phyloP scores from a whole-genome alignment of 2,329 filamentous ascomycete species.

The Ceratocystis variospora region DNA sequence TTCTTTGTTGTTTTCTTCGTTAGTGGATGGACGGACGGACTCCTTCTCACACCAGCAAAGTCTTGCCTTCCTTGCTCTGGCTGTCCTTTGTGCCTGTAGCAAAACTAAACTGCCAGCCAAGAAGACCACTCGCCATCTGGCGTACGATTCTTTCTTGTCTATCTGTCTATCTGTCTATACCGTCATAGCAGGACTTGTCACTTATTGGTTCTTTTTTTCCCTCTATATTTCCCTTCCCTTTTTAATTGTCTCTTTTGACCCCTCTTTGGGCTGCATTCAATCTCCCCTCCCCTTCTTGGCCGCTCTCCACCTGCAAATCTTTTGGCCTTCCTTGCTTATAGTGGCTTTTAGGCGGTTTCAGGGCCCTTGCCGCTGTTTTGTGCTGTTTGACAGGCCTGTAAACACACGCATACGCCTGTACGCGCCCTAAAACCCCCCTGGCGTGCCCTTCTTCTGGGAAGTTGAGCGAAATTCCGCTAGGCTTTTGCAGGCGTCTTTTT shows the following conservation, averaged over 20 bases:
- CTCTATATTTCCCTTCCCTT: not conserved
- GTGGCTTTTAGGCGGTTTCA: not conserved
- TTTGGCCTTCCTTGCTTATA: not conserved
- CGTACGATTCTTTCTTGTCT: too few species aligned
- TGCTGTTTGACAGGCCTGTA: not conserved
- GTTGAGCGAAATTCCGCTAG: not conserved
- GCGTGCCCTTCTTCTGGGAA: too few species aligned
- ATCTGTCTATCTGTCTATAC: too few species aligned
- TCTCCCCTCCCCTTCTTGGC: not conserved
- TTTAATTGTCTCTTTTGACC: not conserved
- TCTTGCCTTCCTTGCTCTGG: too few species aligned
- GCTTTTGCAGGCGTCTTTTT: not conserved
- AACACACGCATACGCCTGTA: too few species aligned
- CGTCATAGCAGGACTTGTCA: too few species aligned
- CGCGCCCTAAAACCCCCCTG: too few species aligned
- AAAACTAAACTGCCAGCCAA: too few species aligned
- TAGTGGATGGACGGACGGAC: too few species aligned
- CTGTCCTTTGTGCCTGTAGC: too few species aligned
- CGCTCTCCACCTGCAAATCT: not conserved
- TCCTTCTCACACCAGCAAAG: too few species aligned
- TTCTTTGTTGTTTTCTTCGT: conserved; percentile 2
- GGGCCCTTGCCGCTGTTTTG: not conserved
- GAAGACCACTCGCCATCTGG: too few species aligned
- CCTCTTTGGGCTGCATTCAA: conserved; percentile 10
- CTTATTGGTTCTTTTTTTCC: not conserved